Conservation (phyloP, 2,329 filamentous ascomycete genomes). For the Clarireedia monteithiana region DNA sequence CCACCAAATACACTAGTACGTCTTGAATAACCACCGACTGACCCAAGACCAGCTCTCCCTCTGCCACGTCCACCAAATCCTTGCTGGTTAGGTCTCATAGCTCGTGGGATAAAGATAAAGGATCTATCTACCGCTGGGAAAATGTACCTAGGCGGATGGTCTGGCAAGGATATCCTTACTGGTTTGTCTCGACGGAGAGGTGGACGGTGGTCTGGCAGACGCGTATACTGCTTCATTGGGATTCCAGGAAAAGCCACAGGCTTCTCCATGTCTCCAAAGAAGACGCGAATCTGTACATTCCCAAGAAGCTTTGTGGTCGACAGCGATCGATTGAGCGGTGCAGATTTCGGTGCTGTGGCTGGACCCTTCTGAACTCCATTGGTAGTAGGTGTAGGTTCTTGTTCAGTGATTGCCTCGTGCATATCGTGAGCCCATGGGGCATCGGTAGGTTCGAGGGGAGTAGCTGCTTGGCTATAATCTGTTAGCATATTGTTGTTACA, state of each 20-base stretch:
- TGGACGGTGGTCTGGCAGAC: constrained; percentile 87
- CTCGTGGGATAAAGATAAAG: constrained; percentile 95
- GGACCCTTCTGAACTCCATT: constrained; percentile 22
- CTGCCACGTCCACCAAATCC: constrained; percentile 59
- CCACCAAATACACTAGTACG: constrained; percentile 76
- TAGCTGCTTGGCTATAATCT: constrained; percentile 35
- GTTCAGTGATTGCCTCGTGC: constrained; percentile 62
- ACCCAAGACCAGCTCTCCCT: constrained; percentile 64
- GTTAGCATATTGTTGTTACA: constrained; percentile 18
- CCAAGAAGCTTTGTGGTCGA: constrained; percentile 79
- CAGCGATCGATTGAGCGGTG: constrained; percentile 66
- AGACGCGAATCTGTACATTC: constrained; percentile 78
- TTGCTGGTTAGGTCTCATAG: constrained; percentile 88
- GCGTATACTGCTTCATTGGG: constrained; percentile 83
- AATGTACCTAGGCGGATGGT: constrained; percentile 74
- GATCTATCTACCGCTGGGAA: constrained; percentile 85
- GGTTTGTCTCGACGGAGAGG: constrained; percentile 93
- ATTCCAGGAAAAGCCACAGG: constrained; percentile 67
- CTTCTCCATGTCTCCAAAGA: constrained; percentile 65
- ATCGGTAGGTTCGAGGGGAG: constrained; percentile 51
- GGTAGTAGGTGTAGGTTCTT: constrained; percentile 30
- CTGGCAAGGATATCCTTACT: constrained; percentile 83
- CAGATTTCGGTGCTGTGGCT: constrained; percentile 42
- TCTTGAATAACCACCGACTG: constrained; percentile 60
- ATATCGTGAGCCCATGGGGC: constrained; percentile 90